Evolutionary conservation across 2,329 filamentous ascomycete genomes (phyloP).

Genomic region (Penicillium sp.): DNA sequence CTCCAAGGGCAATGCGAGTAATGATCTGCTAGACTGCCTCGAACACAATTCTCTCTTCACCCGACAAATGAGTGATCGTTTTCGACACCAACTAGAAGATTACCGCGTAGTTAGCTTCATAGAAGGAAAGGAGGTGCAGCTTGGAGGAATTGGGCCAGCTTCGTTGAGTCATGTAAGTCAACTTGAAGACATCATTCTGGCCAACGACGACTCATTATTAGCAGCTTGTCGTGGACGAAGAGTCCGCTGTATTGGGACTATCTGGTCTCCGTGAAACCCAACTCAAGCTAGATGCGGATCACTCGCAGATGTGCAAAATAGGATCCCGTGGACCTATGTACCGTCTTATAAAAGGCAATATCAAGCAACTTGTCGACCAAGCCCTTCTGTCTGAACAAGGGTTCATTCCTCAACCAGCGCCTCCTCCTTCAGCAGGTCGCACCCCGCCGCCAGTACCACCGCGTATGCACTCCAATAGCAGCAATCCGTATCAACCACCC

Average conservation of each 20-base stretch:
- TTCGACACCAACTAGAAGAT: constrained; percentile 39
- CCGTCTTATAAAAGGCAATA: constrained; percentile 36
- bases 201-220: constrained; percentile 7
- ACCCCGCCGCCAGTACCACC: constrained; percentile 32
- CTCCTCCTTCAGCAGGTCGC: constrained; percentile 9
- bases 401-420: constrained; percentile 30
- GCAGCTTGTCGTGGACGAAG: constrained; percentile 41
- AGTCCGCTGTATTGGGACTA: constrained; percentile 39
- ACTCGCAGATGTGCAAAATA: constrained; percentile 42
- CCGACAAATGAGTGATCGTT: constrained; percentile 36
- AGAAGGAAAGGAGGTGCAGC: constrained; percentile 36
- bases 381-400: constrained; percentile 35
- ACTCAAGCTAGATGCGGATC: constrained; percentile 40
- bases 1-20: constrained; percentile 36
- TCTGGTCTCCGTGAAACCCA: constrained; percentile 40
- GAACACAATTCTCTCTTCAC: constrained; percentile 38
- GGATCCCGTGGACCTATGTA: constrained; percentile 35
- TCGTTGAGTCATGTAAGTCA: constrained; percentile 36
- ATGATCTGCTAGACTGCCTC: constrained; percentile 33
- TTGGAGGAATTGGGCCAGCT: constrained; percentile 33
- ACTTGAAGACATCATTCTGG: too few species aligned
- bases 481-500: constrained; percentile 26
- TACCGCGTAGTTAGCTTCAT: constrained; percentile 41
- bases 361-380: constrained; percentile 38
- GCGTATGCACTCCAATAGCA: constrained; percentile 34